Conservation (phyloP, 768 basidiomycete genomes). For the Termitomyces sp. region DNA sequence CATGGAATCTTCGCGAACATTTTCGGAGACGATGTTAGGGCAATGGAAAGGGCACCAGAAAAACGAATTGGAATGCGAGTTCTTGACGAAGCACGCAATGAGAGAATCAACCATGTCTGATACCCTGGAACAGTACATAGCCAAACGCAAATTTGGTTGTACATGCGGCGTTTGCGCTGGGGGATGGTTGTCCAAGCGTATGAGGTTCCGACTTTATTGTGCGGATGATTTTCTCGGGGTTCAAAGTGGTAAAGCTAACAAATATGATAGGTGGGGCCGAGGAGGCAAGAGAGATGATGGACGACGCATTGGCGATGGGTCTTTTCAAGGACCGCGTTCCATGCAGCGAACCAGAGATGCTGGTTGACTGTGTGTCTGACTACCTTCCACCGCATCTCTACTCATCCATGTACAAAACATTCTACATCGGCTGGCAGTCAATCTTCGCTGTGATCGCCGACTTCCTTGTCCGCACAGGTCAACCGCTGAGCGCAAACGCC, state of each 20-base stretch:
- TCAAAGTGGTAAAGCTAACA: neutral
- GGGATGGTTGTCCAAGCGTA: constrained; percentile 18
- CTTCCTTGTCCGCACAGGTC: constrained; percentile 9
- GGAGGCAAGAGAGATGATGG: neutral
- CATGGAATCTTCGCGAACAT: constrained; percentile 3
- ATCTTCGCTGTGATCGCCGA: constrained; percentile 17
- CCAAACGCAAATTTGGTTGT: constrained; percentile 17
- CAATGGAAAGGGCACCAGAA: constrained; percentile 4
- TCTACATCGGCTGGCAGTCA: constrained; percentile 22
- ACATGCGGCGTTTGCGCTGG: constrained; percentile 17
- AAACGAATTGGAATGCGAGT: constrained; percentile 4
- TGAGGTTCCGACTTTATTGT: constrained; percentile 11
- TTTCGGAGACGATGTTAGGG: neutral
- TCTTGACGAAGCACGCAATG: constrained; percentile 1
- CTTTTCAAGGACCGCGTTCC: neutral
- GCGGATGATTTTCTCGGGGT: neutral
- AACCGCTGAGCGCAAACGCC: neutral
- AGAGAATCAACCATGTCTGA: neutral
- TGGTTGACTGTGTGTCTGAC: neutral
- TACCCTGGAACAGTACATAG: constrained; percentile 11
- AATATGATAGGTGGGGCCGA: neutral
- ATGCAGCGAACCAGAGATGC: neutral
- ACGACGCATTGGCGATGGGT: neutral
- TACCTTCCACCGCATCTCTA: constrained; percentile 9
- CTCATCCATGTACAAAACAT: constrained; percentile 12